Evolutionary conservation across 257 asterid genomes (phyloP).

Genomic region (Cordia subcordata): DNA sequence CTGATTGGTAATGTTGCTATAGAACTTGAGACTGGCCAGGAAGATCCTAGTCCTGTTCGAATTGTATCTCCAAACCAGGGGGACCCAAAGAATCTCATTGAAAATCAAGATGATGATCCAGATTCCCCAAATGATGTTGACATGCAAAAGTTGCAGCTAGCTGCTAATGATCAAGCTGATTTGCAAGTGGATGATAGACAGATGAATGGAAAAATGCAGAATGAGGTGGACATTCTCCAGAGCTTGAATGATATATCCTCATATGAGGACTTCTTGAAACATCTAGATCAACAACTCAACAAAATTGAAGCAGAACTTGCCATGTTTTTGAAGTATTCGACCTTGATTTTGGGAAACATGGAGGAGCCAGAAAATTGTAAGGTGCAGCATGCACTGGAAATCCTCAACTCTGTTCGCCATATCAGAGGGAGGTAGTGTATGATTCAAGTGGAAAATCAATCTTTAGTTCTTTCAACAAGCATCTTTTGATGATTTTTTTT

Average conservation of each 20-base stretch:
- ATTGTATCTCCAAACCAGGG: constrained; percentile 59
- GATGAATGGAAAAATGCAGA: constrained; percentile 11
- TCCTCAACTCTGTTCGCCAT: constrained; percentile 48
- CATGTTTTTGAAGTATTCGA: constrained; percentile 52
- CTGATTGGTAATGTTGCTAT: constrained; percentile 65
- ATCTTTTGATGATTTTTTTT: not conserved
- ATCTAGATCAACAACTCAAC: constrained; percentile 56
- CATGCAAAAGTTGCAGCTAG: constrained; percentile 28
- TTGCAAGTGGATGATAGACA: constrained; percentile 18
- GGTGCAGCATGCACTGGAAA: constrained; percentile 45
- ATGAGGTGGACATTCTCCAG: constrained; percentile 19
- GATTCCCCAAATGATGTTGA: constrained; percentile 21
- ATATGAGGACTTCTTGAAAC: constrained; percentile 53
- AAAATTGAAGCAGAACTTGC: constrained; percentile 66
- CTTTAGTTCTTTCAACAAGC: constrained; percentile 4
- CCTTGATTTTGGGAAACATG: constrained; percentile 42
- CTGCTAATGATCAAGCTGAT: constrained; percentile 18
- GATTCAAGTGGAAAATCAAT: constrained; percentile 3
- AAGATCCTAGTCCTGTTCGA: constrained; percentile 44
- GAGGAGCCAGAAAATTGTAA: constrained; percentile 45
- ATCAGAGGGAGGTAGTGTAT: constrained; percentile 60
- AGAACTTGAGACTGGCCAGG: constrained; percentile 46
- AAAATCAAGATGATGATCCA: constrained; percentile 19
- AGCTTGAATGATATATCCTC: constrained; percentile 38
- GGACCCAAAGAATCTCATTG: constrained; percentile 19